Base-by-base conservation (phyloP, 768 basidiomycete species). In the Kondoa malvinella region DNA sequence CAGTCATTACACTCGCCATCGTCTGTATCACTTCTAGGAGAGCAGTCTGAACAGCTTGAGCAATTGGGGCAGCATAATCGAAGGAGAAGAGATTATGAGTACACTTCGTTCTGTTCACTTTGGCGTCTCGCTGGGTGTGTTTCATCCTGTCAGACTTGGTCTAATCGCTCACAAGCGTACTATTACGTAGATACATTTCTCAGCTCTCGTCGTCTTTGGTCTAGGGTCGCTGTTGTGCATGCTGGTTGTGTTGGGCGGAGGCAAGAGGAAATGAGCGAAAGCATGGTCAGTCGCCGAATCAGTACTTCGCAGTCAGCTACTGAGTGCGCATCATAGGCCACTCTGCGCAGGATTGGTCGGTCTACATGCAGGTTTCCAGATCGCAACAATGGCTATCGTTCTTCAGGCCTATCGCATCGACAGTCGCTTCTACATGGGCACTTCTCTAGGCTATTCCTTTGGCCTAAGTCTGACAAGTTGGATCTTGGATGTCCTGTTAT, bases 201-300 rank as follows among this genome's bases (percentile, higher is more conserved):
- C 61, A 63, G 61, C 61, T 63, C 12, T 63, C 61, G 31, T 63
- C 30, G 61, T 33, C 33, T 63, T 63, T 63, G 61, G 61, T 12
- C 17, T 33, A 17, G 61, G 29, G 8, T 31, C 29, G 3, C 30
- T 63, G 2, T 14, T 63, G 3, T 31, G n/a, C 27, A 27, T 63
- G 26, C 61, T 63, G 16, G 61, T 63, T 33, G 30, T 63, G 16
- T 17, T 29, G n/a, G 61, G 61, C 61, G 61, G 61, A 17, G 61
- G 61, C 3, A 16, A 29, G 8, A 63, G 30, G n/a, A 16, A 17
- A 3, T 21, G 61, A 32, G 40, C 40, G 12, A 50, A 50, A 50
- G 40, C 40, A 50, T 50, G 40, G 40, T 50, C 40, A 50, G 40
- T 50, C 21, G 12, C 8, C 8, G 21, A 8, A 8, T 50, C 8